Percentiles rank a stretch among this genome's conserved stretches.
Conservation (phyloP, 2,329 filamentous ascomycete genomes). For the Aspergillus costaricaensis region DNA sequence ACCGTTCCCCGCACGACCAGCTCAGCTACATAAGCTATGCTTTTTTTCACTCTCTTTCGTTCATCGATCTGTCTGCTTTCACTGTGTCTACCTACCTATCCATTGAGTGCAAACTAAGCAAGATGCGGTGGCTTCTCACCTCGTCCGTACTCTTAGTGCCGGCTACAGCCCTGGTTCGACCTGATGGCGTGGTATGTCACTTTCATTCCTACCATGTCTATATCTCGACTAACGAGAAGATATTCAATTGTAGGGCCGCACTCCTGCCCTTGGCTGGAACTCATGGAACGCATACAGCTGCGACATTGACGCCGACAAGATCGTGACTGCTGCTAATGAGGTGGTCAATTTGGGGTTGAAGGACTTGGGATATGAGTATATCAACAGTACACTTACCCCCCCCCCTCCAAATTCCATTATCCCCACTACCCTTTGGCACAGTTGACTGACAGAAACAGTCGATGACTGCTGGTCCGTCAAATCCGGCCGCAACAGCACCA, state of each 20-base stretch:
- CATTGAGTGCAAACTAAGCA: not conserved
- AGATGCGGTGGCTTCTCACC: not conserved
- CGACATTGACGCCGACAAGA: slow-evolving; percentile 48
- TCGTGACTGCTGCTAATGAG: slow-evolving; percentile 50
- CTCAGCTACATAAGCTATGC: not conserved
- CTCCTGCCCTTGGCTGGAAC: slow-evolving; percentile 47
- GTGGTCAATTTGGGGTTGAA: slow-evolving; percentile 50
- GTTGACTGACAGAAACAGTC: slow-evolving; percentile 26
- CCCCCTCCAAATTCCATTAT: too few relatives aligned
- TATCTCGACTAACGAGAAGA: not conserved
- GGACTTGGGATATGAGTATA: slow-evolving; percentile 54
- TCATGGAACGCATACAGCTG: slow-evolving; percentile 53
- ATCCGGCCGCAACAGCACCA: slow-evolving; percentile 44
- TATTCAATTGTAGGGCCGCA: slow-evolving; percentile 21
- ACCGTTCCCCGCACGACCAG: not conserved
- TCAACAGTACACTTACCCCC: slow-evolving; percentile 33
- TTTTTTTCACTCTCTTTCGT: too few relatives aligned
- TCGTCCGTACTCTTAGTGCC: slow-evolving; percentile 13
- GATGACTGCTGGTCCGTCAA: slow-evolving; percentile 64
- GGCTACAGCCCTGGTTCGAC: slow-evolving; percentile 28
- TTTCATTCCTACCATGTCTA: not conserved
- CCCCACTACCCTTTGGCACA: not conserved
- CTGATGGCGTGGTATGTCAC: slow-evolving; percentile 30
- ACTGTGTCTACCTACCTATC: not conserved
- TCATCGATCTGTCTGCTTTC: not conserved